phyloP scores from a whole-genome alignment of 192 early-diverging fungal species.

The Backusella parvicylindrica region DNA sequence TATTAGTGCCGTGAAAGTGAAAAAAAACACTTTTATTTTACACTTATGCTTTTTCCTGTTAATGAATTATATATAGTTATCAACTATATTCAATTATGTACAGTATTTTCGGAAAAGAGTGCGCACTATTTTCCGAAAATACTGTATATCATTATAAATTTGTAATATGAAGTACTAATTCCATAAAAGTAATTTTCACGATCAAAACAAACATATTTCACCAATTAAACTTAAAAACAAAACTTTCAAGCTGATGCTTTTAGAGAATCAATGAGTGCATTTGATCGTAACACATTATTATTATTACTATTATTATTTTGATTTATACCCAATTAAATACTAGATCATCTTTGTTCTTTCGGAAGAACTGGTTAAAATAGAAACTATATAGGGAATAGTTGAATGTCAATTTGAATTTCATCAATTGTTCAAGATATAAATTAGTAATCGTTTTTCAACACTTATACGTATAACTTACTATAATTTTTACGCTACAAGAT shows the following conservation, averaged over 20 bases:
- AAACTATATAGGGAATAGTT: not conserved
- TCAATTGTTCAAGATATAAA: not conserved
- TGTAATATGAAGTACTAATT: too few species aligned
- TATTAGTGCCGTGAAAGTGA: too few species aligned
- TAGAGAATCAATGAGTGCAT: not conserved
- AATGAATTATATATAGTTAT: too few species aligned
- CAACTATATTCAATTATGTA: too few species aligned
- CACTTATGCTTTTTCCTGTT: too few species aligned
- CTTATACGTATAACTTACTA: not conserved
- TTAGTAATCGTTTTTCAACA: not conserved
- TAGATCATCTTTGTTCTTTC: not conserved
- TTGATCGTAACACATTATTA: not conserved
- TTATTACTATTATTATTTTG: too few species aligned
- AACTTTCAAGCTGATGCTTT: too few species aligned
- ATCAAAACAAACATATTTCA: not conserved
- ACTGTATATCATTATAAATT: too few species aligned
- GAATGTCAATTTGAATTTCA: not conserved
- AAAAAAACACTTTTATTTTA: too few species aligned
- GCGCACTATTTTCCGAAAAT: too few species aligned
- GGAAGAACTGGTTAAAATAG: not conserved
- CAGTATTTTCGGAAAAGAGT: too few species aligned
- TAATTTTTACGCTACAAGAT: not conserved
- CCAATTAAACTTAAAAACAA: too few species aligned
- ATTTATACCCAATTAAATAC: not conserved
- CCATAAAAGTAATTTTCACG: not conserved